These are phyloP conservation scores for Yamadazyma insecticola DNA, from an alignment of 805 yeast species.

Conservation along the genomic window DNA sequence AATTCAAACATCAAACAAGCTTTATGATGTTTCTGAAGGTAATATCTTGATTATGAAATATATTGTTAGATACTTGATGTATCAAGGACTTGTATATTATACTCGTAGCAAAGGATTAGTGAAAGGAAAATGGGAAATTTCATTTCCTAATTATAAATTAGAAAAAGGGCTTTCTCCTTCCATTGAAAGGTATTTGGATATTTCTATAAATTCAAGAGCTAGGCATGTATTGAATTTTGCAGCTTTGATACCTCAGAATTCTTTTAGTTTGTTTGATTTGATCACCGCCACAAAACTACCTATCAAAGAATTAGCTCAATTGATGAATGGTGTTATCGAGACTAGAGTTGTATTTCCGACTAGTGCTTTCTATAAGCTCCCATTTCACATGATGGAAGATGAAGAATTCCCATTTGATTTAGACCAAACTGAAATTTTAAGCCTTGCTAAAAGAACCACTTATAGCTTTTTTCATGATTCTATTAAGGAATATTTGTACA, in stretches of 20 bases:
- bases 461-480: conserved; percentile 40
- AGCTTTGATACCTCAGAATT: conserved; percentile 34
- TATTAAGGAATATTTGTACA: conserved; percentile 26
- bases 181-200: conserved; percentile 16
- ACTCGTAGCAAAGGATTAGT: conserved; percentile 3
- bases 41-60: conserved; percentile 13
- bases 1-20: not conserved
- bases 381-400: conserved; percentile 34
- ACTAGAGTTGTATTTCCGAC: conserved; percentile 31
- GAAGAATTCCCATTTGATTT: conserved; percentile 24
- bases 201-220: conserved; percentile 15
- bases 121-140: conserved; percentile 6
- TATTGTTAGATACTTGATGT: conserved; percentile 5
- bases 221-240: conserved; percentile 32
- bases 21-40: conserved; percentile 14
- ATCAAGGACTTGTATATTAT: conserved; percentile 4
- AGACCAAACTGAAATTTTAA: conserved; percentile 24
- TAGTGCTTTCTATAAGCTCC: conserved; percentile 43
- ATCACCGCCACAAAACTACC: conserved; percentile 32
- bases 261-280: conserved; percentile 35
- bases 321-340: conserved; percentile 30
- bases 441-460: conserved; percentile 29
- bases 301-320: conserved; percentile 23
- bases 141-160: conserved; percentile 1
- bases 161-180: conserved; percentile 4